Evolutionary conservation across 202 grass and related monocot genomes (phyloP).

Genomic region (Setaria italica): DNA sequence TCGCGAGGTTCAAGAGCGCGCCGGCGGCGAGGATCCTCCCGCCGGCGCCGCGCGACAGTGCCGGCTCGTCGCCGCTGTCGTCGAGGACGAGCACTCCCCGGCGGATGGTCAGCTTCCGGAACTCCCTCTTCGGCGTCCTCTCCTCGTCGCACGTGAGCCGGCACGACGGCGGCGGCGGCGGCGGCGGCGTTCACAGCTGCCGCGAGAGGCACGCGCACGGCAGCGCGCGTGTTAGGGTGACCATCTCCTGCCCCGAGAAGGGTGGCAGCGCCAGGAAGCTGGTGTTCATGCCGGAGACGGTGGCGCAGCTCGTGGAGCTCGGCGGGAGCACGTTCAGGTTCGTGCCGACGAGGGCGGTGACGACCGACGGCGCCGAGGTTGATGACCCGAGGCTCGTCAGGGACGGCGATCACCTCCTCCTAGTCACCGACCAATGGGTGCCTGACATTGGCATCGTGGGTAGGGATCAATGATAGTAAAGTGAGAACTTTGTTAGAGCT

Average conservation of each 20-base stretch:
- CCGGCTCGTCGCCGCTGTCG: constrained; percentile 17
- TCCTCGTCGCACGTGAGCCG: constrained; percentile 32
- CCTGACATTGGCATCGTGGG: background rate
- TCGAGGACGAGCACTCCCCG: constrained; percentile 25
- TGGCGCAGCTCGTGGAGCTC: constrained; percentile 54
- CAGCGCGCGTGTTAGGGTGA: constrained; percentile 29
- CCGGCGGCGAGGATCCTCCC: background rate
- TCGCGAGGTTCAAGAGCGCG: constrained; percentile 39
- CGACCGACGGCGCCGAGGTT: constrained; percentile 49
- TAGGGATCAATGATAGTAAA: background rate
- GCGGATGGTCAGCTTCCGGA: constrained; percentile 52
- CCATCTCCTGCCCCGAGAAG: constrained; percentile 62
- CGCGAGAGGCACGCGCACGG: background rate
- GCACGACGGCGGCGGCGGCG: background rate
- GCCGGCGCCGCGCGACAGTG: constrained; percentile 13
- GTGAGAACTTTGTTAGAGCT: background rate
- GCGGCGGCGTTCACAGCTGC: background rate
- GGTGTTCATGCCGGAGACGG: constrained; percentile 59
- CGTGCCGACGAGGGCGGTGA: constrained; percentile 47
- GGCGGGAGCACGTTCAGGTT: constrained; percentile 49
- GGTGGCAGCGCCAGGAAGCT: constrained; percentile 38
- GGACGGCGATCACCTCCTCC: constrained; percentile 59
- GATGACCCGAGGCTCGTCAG: constrained; percentile 61
- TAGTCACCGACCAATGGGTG: constrained; percentile 45
- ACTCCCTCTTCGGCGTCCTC: constrained; percentile 70